Base-by-base conservation (phyloP, 805 yeast species). In the Saccharomyces paradoxus region DNA sequence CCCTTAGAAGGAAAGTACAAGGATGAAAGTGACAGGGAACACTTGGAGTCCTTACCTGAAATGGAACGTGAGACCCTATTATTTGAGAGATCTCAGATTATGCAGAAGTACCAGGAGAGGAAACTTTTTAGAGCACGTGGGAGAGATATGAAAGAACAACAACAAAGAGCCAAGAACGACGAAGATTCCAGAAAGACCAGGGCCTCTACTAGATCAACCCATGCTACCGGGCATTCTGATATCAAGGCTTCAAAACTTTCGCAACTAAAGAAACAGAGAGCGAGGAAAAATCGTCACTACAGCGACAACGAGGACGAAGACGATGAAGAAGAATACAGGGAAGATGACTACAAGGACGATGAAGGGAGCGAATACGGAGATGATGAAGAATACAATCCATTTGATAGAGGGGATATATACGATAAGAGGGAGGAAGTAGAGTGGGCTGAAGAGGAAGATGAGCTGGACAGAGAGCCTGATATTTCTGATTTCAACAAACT, bases 1-100 rank as follows among this genome's bases (percentile, higher is more conserved):
- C 99, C 99, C 2, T 71, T 92, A 53, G 97, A 90, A 65, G 96
- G 96, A 7, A 89, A 89, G 65, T 94, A 84, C 74, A 87, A 84
- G 63, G 86, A 90, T 70, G 96, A 83, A 53, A 77, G 74, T 8
- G 99, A 94, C 71, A 80, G 88, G 56, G 82, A 74, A 1, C 70
- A 75, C 53, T 74, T 87, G 64, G 83, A 78, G 50, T 67, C 76
- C 0, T 79, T 94, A 83, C 96, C 92, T 54, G 99, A 94, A 75
- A 81, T 94, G 69, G 88, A 88, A 64, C 86, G 98, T 65, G 99
- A 94, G 74, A 84, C 87, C 62, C 81, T 90, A 54, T 78, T 94
- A 54, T 94, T 89, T 63, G 98, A 92, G 54, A 88, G 99, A 71
- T 81, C 89, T 8, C 97, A 90, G 71, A 95, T 88, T 58, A 81